These are phyloP conservation scores for Xerophyta viscosa DNA, from an alignment of 106 monocot species.

Conservation along the genomic window DNA sequence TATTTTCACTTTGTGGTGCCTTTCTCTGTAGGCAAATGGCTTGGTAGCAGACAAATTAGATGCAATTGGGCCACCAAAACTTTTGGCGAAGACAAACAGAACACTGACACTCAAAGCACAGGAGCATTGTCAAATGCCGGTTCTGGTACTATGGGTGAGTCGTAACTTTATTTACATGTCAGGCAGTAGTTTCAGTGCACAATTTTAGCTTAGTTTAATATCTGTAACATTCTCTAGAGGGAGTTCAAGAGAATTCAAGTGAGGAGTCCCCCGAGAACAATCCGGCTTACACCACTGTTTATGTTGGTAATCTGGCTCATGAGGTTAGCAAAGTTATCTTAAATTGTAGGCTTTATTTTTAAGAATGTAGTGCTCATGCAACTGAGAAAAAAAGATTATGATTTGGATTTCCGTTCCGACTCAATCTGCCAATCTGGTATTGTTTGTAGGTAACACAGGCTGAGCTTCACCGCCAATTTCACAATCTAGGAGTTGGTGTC, in stretches of 20 bases:
- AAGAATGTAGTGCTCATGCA: too few species aligned
- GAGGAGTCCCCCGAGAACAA: constrained; percentile 62
- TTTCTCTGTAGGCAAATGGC: constrained; percentile 46
- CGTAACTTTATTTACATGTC: too few species aligned
- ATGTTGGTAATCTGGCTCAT: constrained; percentile 72
- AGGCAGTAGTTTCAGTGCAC: too few species aligned
- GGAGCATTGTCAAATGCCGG: constrained; percentile 36
- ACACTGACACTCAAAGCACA: constrained; percentile 34
- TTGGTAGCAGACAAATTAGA: constrained; percentile 53
- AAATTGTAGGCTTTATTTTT: not conserved
- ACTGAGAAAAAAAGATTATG: too few species aligned
- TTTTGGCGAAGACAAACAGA: constrained; percentile 46
- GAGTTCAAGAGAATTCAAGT: constrained; percentile 29
- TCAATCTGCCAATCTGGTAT: too few species aligned
- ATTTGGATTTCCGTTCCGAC: too few species aligned
- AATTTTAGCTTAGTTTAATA: too few species aligned
- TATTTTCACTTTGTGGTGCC: too few species aligned
- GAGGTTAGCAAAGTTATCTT: constrained; percentile 23
- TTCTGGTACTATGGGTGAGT: constrained; percentile 25
- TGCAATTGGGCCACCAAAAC: constrained; percentile 78
- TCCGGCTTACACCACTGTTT: constrained; percentile 71
- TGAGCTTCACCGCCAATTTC: constrained; percentile 77
- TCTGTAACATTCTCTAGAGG: too few species aligned
- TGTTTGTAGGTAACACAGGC: constrained; percentile 47
- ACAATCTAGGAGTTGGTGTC: constrained; percentile 45